Percentiles rank a stretch among this genome's conserved stretches.
Evolutionary conservation across 1,284 basidiomycete genomes (phyloP).

Genomic region (Amylostereum chailletii): DNA sequence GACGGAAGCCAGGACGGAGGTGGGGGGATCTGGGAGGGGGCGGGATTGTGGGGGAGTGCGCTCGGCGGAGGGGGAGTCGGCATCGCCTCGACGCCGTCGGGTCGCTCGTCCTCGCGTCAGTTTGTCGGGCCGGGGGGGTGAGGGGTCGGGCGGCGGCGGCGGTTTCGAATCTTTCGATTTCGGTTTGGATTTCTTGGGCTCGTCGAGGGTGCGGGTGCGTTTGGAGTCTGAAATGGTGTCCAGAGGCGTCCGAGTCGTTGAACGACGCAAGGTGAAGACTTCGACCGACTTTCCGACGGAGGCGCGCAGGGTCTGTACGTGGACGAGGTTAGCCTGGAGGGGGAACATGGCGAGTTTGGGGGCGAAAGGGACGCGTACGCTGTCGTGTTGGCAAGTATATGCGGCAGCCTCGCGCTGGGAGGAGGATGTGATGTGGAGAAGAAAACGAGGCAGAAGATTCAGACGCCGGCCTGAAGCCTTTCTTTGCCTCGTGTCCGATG

Average conservation of each 20-base stretch:
- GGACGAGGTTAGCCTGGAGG: slow-evolving; percentile 33
- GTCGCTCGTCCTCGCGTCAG: slow-evolving; percentile 14
- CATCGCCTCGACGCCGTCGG: slow-evolving; percentile 13
- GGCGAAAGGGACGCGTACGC: slow-evolving; percentile 8
- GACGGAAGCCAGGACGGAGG: slow-evolving; percentile 26
- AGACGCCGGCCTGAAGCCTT: not conserved
- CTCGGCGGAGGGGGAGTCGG: slow-evolving; percentile 11
- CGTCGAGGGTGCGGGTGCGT: slow-evolving; percentile 10
- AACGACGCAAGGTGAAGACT: slow-evolving; percentile 36
- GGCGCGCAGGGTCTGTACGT: slow-evolving; percentile 43
- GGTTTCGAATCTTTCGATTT: not conserved
- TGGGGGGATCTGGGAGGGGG: slow-evolving; percentile 11
- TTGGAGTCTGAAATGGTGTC: slow-evolving; percentile 15
- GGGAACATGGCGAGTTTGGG: slow-evolving; percentile 27
- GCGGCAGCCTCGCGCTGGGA: not conserved
- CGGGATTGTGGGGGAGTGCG: slow-evolving; percentile 21
- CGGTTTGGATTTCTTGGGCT: slow-evolving; percentile 4
- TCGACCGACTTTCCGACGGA: slow-evolving; percentile 42
- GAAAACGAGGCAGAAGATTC: not conserved
- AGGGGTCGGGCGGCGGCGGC: slow-evolving; percentile 15
- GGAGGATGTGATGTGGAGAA: not conserved
- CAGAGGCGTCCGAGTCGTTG: slow-evolving; percentile 9
- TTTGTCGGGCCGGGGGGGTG: slow-evolving; percentile 12
- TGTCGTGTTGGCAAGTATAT: not conserved
- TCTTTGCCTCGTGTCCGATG: slow-evolving; percentile 11